phyloP scores from a whole-genome alignment of 805 yeast genomes.

The Candida tibetensis region DNA sequence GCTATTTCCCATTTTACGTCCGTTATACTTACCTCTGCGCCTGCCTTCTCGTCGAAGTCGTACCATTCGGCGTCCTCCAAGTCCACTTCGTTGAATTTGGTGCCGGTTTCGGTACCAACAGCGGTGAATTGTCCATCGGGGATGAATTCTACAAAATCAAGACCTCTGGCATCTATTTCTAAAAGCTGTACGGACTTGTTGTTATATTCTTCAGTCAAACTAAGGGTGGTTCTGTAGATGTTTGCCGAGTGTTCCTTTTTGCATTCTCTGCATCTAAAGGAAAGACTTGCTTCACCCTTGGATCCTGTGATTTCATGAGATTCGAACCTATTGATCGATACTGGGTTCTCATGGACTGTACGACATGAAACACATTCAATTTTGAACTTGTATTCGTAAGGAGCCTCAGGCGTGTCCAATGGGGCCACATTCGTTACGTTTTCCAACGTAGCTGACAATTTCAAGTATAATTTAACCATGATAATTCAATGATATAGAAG shows the following conservation, averaged over 20 bases:
- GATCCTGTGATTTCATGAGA: conserved; percentile 64
- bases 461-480: conserved; percentile 41
- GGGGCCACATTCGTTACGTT: conserved; percentile 59
- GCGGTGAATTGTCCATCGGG: conserved; percentile 65
- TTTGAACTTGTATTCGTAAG: conserved; percentile 74
- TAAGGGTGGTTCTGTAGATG: conserved; percentile 31
- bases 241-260: conserved; percentile 38
- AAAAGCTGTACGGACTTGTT: conserved; percentile 50
- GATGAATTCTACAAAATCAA: conserved; percentile 65
- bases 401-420: conserved; percentile 54
- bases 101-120: conserved; percentile 48
- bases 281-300: conserved; percentile 81
- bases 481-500: no score
- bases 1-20: conserved; percentile 66
- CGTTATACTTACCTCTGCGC: conserved; percentile 75
- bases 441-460: conserved; percentile 45
- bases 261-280: conserved; percentile 73
- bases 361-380: conserved; percentile 78
- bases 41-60: conserved; percentile 87
- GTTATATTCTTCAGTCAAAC: conserved; percentile 34
- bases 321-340: conserved; percentile 67
- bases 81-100: conserved; percentile 63
- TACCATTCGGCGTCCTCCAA: conserved; percentile 85
- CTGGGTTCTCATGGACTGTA: conserved; percentile 68
- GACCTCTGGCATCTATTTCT: conserved; percentile 82